Conservation (phyloP, 352 stramenopile species). For the Globisporangium emineosum region DNA sequence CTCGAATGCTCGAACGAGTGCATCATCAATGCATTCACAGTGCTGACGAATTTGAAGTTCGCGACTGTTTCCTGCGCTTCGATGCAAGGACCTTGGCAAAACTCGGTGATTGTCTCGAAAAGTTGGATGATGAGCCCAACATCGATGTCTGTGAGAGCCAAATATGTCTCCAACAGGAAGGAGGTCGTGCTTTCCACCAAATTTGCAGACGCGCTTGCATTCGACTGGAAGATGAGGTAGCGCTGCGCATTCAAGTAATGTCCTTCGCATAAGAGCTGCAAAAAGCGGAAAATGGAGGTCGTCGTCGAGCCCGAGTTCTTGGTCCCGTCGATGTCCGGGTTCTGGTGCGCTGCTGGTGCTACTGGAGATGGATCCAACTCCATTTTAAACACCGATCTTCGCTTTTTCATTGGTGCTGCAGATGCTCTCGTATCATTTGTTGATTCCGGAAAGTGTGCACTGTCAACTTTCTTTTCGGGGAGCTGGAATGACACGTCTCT, state of each 20-base stretch:
- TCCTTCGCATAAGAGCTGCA: slow-evolving; percentile 70
- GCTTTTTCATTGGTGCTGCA: slow-evolving; percentile 1
- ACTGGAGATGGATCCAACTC: slow-evolving; percentile 17
- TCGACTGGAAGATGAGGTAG: slow-evolving; percentile 45
- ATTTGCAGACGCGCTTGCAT: slow-evolving; percentile 31
- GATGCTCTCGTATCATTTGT: neutral
- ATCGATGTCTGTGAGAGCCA: slow-evolving; percentile 44
- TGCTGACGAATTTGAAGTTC: slow-evolving; percentile 76
- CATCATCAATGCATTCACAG: slow-evolving; percentile 65
- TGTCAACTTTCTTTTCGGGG: neutral
- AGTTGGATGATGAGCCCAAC: slow-evolving; percentile 60
- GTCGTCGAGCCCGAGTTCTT: slow-evolving; percentile 25
- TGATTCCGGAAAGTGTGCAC: neutral
- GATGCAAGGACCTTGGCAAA: slow-evolving; percentile 70
- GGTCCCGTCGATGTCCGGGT: neutral
- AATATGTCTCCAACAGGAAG: slow-evolving; percentile 64
- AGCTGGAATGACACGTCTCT: slow-evolving; percentile 10
- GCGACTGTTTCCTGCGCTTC: slow-evolving; percentile 72
- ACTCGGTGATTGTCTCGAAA: slow-evolving; percentile 76
- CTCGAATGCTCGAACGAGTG: slow-evolving; percentile 41
- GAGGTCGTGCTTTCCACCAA: slow-evolving; percentile 63
- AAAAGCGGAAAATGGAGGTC: slow-evolving; percentile 63
- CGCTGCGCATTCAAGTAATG: slow-evolving; percentile 67
- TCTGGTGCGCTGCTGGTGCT: neutral
- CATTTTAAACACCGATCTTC: slow-evolving; percentile 16